These are phyloP conservation scores for Arachnomyces sp. DNA, from an alignment of 2,329 filamentous ascomycete genomes.

Conservation along the genomic window DNA sequence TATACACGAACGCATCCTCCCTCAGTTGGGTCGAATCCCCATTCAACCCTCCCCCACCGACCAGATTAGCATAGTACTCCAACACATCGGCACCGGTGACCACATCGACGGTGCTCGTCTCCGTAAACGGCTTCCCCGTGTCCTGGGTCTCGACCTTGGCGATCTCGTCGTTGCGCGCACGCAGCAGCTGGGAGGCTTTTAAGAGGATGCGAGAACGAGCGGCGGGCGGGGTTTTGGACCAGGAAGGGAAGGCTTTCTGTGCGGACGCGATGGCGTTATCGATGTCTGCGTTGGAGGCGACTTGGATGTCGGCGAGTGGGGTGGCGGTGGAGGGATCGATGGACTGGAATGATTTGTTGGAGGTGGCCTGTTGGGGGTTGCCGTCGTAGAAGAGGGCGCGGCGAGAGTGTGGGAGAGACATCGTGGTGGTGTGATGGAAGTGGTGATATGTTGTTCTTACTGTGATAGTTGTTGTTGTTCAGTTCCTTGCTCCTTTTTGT, in stretches of 20 bases:
- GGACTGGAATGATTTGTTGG: slow-evolving; percentile 59
- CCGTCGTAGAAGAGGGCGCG: slow-evolving; percentile 71
- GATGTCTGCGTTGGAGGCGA: slow-evolving; percentile 59
- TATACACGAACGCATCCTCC: slow-evolving; percentile 73
- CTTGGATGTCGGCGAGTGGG: slow-evolving; percentile 63
- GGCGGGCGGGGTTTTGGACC: slow-evolving; percentile 69
- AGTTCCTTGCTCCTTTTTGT: no score
- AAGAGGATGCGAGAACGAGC: slow-evolving; percentile 71
- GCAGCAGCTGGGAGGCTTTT: slow-evolving; percentile 64
- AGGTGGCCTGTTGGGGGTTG: slow-evolving; percentile 53
- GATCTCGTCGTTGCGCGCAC: slow-evolving; percentile 69
- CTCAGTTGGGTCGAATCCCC: slow-evolving; percentile 70
- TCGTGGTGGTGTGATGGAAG: slow-evolving; percentile 9
- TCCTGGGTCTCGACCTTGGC: slow-evolving; percentile 74
- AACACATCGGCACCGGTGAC: slow-evolving; percentile 76
- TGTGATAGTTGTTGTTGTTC: no score
- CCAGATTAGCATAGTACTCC: slow-evolving; percentile 76
- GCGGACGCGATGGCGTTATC: slow-evolving; percentile 67
- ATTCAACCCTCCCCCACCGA: slow-evolving; percentile 70
- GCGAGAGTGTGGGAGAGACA: slow-evolving; percentile 32
- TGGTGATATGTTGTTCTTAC: no score
- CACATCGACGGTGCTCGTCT: slow-evolving; percentile 78
- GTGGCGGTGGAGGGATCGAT: slow-evolving; percentile 66
- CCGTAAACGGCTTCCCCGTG: slow-evolving; percentile 77
- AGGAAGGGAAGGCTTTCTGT: slow-evolving; percentile 61